Conservation (phyloP, 2,329 filamentous ascomycete species). For the Sclerotinia trifoliorum region DNA sequence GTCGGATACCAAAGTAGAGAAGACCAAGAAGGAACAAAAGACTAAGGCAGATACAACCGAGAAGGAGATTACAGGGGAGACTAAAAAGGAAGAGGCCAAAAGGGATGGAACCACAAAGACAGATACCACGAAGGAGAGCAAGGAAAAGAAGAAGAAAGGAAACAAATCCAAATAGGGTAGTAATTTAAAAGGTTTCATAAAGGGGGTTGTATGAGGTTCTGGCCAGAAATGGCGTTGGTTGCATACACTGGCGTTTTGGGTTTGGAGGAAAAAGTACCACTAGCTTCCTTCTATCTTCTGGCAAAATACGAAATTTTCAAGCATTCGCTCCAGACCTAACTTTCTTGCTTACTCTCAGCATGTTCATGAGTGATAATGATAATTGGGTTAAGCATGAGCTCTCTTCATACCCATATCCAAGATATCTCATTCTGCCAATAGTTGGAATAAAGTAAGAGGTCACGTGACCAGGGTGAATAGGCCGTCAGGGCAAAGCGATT, state of each 20-base stretch:
- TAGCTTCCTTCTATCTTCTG: slow-evolving; percentile 9
- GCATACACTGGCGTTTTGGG: slow-evolving; percentile 16
- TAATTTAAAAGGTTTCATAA: background rate
- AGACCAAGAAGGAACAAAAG: slow-evolving; percentile 15
- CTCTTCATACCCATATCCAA: background rate
- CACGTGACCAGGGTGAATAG: background rate
- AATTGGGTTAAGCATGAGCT: background rate
- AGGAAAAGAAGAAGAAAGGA: slow-evolving; percentile 22
- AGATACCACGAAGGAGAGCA: slow-evolving; percentile 3
- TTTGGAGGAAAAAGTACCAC: slow-evolving; percentile 3
- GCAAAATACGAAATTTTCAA: slow-evolving; percentile 5
- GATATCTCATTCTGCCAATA: background rate
- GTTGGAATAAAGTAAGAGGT: background rate
- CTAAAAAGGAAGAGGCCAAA: slow-evolving; percentile 9
- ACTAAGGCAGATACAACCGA: background rate
- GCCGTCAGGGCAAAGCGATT: too few species aligned
- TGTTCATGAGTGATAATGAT: background rate
- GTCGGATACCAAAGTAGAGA: slow-evolving; percentile 27
- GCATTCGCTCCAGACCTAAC: background rate
- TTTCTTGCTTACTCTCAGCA: background rate
- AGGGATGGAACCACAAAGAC: background rate
- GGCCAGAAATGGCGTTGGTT: background rate
- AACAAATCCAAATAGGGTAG: slow-evolving; percentile 16
- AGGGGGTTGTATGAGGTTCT: background rate
- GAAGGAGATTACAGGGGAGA: slow-evolving; percentile 1